Base-by-base conservation (phyloP, 2,329 filamentous ascomycete genomes). In the Microcera coccophila region DNA sequence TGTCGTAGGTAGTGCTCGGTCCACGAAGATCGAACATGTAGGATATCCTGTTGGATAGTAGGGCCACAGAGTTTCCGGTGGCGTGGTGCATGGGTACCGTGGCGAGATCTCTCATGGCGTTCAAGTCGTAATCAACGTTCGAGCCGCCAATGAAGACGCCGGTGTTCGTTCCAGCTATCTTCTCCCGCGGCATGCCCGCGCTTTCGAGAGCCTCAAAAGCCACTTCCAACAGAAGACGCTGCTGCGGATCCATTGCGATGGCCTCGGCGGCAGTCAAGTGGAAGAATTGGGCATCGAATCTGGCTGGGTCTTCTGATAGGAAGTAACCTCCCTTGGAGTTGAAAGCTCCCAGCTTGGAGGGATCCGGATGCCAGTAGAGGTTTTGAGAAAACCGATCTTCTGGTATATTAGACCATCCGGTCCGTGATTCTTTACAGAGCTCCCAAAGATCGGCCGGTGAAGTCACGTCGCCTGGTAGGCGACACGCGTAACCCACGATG, bases 261-360 rank as follows among this genome's bases (percentile, higher is more conserved):
- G 70, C 74, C 55, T 77, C 72, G 47, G 73, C 70, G 47, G 70
- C 65, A 1, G 73, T 74, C n/a, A 76, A 60, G 34, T 69, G 68
- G 54, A 78, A 78, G 52, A 78, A 78, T 0, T 71, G 69, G 1
- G 74, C 73, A 38, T 78, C 74, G 42, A 78, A 77, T 3, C 63
- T 61, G 7, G 65, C 62, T 19, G 73, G 60, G 42, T 77, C 73
- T 16, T 65, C 63, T 35, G 70, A 65, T 45, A 78, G 59, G 38
- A 73, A 74, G 52, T 69, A 68, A 2, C 62, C 63, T 4, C 62
- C 60, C 17, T 49, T 52, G 1, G 62, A 54, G 38, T 69, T 72
- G 45, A 64, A 62, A 37, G 61, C 59, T 5, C 70, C 70, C 18
- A 61, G 66, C 48, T 69, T 70, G 29, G 65, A 66, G 1, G 67